Evolutionary conservation across 345 rosid genomes (phyloP).

Genomic region (Geranium brycei): DNA sequence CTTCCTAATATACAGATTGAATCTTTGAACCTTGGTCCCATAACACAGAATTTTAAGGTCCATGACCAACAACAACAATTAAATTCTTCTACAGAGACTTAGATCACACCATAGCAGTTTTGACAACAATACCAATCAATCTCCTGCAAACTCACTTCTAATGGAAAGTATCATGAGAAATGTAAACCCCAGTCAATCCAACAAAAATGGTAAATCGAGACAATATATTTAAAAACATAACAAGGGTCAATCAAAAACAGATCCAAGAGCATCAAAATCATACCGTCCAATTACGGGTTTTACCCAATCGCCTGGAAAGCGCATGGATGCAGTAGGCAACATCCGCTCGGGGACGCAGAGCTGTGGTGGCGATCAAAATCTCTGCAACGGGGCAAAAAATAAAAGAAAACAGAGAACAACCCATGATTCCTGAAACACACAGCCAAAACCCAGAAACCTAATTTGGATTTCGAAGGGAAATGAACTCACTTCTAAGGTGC

Average conservation of each 20-base stretch:
- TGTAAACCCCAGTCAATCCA: not conserved
- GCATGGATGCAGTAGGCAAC: slow-evolving; percentile 84
- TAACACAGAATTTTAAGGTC: not conserved
- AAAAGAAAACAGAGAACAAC: not conserved
- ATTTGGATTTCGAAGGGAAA: slow-evolving; percentile 15
- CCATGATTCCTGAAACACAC: not conserved
- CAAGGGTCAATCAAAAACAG: not conserved
- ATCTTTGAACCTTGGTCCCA: too few relatives aligned
- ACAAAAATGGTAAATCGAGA: not conserved
- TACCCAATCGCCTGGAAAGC: slow-evolving; percentile 64
- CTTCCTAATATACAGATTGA: too few relatives aligned
- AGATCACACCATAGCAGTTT: not conserved
- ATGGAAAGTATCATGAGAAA: not conserved
- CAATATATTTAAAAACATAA: not conserved
- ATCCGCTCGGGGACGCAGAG: slow-evolving; percentile 78
- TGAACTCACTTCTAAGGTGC: slow-evolving; percentile 67
- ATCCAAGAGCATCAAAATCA: not conserved
- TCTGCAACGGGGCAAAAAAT: slow-evolving; percentile 26
- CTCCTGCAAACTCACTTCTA: not conserved
- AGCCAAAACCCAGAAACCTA: slow-evolving; percentile 3
- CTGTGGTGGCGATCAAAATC: slow-evolving; percentile 57
- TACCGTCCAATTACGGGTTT: slow-evolving; percentile 92
- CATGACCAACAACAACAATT: not conserved
- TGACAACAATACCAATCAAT: not conserved
- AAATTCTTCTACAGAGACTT: not conserved